Evolutionary conservation across 192 early-diverging fungal species (phyloP), one percentile per base, ranked within the genome.

Genomic region (Backusella sp.): DNA sequence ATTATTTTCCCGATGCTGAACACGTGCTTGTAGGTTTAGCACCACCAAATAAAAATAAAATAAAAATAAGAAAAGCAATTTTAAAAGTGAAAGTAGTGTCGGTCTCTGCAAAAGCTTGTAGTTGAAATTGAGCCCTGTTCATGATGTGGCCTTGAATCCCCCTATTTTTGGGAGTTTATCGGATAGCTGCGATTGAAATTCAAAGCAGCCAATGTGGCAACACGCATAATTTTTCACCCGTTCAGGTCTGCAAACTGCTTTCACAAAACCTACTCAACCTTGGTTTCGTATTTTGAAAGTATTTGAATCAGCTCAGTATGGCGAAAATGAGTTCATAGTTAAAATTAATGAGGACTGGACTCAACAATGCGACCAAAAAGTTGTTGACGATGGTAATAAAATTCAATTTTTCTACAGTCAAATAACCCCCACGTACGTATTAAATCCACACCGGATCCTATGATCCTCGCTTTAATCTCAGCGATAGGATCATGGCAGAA

Each of bases 151-250:
- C 12, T 89, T 87, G 90, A 92, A 92, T n/a, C 90, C 92, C 92
- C 17, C 80, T 97, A 49, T 94, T 95, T 85, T 84, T 96, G 42
- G 86, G 91, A 28, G 84, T 88, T 23, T 91, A 93, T 79, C 89
- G 91, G 73, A 79, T 90, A 49, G 23, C 53, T 23, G 32, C 70
- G 21, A 49, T 77, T 89, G 6, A 76, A 80, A n/a, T 65, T 90
- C 34, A 65, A 6, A 88, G 84, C 42, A 85, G 82, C 11, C 82
- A 80, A 44, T 88, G 82, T 81, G 84, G 84, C 14, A 44, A 70
- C 39, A 73, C 72, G 8, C 15, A 26, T 35, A 76, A 82, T 70
- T 70, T 82, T 36, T 36, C 73, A 30, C 70, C 80, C 21, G 42
- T 66, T 32, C 15, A 35, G 46, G 66, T 77, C 53, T 41, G 59